phyloP scores from a whole-genome alignment of 176 grass and related monocot species.

The Cocos nucifera region DNA sequence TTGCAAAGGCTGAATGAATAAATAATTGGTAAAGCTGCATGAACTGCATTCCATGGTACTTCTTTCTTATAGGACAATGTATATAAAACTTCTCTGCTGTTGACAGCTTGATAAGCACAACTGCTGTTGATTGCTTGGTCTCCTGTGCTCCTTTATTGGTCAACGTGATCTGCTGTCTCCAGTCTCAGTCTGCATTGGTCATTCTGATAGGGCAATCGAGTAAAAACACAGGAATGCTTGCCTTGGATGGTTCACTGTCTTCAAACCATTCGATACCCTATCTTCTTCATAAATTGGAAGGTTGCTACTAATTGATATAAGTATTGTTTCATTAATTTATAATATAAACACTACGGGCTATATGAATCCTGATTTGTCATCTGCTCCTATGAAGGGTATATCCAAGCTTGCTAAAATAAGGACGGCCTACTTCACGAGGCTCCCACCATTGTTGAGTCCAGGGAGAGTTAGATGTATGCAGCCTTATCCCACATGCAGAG shows the following conservation, averaged over 20 bases:
- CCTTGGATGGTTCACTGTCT: constrained; percentile 21
- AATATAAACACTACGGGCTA: too few species aligned
- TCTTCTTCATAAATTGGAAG: too few species aligned
- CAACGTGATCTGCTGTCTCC: constrained; percentile 91
- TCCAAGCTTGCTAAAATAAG: too few species aligned
- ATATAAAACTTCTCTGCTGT: constrained; percentile 64
- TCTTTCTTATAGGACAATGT: constrained; percentile 43
- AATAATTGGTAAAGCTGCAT: not conserved
- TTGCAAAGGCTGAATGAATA: not conserved
- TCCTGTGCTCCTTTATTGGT: constrained; percentile 76
- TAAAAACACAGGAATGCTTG: constrained; percentile 64
- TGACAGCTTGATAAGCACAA: constrained; percentile 54
- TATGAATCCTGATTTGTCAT: too few species aligned
- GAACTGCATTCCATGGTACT: not conserved
- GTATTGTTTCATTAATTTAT: too few species aligned
- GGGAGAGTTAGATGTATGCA: too few species aligned
- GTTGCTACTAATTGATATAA: too few species aligned
- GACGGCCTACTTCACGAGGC: too few species aligned
- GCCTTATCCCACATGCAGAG: not conserved
- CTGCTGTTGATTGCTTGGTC: constrained; percentile 70
- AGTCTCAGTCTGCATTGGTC: constrained; percentile 65
- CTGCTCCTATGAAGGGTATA: too few species aligned
- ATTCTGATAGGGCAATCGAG: constrained; percentile 92
- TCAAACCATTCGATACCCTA: too few species aligned
- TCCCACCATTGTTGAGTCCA: too few species aligned